Evolutionary conservation across 768 basidiomycete species (phyloP), one percentile per base, ranked within the genome.

Genomic region (Rhizopogon vulgaris): DNA sequence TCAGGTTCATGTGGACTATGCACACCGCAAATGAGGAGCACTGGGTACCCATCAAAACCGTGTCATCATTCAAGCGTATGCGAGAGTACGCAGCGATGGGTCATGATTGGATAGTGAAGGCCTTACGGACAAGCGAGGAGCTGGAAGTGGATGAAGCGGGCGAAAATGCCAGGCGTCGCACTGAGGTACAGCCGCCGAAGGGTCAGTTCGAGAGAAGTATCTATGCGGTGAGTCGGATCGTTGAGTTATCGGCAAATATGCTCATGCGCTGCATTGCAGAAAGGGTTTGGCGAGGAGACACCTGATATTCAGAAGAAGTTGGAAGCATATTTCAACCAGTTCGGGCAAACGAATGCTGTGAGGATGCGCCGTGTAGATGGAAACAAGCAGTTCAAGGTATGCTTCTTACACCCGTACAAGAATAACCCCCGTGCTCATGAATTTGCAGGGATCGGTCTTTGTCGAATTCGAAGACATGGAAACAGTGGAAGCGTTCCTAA

Each of bases 21-120:
- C 84, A 95, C 66, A 81, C 83, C 24, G 84, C 86, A 56, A 85
- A 84, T 56, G 73, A 79, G 1, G 85, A 90, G 38, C 91, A 96
- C 61, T 98, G 93, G 93, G 81, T 97, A 5, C 84, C 94, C 1
- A 78, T 98, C 64, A 72, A 84, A 49, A 90, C 86, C 2, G 82
- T 98, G 52, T 78, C 87, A 6, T 94, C 91, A 6, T 98, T 97
- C 83, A 94, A 94, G 69, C 88, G 94, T 55, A 97, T 97, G 94
- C 76, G 80, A 38, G 87, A 89, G 27, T 88, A 79, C 63, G 46
- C 75, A 3, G 64, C 69, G 25, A 67, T 75, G 28, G 91, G 91
- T 6, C 53, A 77, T 15, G 78, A 80, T 17, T 92, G 89, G 77
- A 74, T 96, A 53, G 76, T 78, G 5, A 73, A 79, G 18, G 86